Conservation (phyloP, 1,284 basidiomycete genomes). For the Sanghuangporus sanghuang region DNA sequence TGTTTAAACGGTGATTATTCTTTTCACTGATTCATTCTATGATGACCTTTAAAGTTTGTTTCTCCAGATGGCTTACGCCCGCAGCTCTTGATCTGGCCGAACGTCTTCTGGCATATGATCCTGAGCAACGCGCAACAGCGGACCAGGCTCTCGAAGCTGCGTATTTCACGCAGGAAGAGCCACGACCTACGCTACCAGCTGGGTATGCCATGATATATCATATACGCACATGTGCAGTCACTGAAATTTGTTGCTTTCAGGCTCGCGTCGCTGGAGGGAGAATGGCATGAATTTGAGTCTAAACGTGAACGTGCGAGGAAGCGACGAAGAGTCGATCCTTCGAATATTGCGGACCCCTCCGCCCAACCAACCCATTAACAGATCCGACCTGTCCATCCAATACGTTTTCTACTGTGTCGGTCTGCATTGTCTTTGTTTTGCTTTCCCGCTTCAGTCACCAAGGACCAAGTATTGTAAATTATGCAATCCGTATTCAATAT, state of each 20-base stretch:
- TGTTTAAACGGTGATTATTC: constrained; percentile 69
- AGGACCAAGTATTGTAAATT: constrained; percentile 11
- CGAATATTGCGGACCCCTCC: constrained; percentile 13
- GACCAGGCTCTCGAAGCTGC: constrained; percentile 71
- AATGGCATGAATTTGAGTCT: constrained; percentile 93
- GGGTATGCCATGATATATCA: constrained; percentile 51
- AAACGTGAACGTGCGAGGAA: constrained; percentile 81
- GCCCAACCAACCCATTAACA: not conserved
- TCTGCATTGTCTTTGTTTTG: not conserved
- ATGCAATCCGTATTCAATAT: constrained; percentile 20
- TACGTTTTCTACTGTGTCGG: constrained; percentile 9
- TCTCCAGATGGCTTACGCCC: constrained; percentile 71
- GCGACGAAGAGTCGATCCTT: constrained; percentile 46
- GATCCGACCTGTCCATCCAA: not conserved
- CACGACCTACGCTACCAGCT: constrained; percentile 66
- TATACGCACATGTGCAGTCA: not conserved
- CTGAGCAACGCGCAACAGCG: constrained; percentile 73
- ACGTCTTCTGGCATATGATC: constrained; percentile 80
- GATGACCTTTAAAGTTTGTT: constrained; percentile 10
- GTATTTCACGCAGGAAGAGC: constrained; percentile 83
- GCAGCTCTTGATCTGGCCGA: constrained; percentile 85
- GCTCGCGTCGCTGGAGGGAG: constrained; percentile 73
- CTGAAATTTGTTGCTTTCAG: constrained; percentile 28
- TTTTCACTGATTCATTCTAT: not conserved
- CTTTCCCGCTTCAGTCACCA: not conserved